Base-by-base conservation (phyloP, 2,329 filamentous ascomycete genomes). In the Colletotrichum chlorophyti region DNA sequence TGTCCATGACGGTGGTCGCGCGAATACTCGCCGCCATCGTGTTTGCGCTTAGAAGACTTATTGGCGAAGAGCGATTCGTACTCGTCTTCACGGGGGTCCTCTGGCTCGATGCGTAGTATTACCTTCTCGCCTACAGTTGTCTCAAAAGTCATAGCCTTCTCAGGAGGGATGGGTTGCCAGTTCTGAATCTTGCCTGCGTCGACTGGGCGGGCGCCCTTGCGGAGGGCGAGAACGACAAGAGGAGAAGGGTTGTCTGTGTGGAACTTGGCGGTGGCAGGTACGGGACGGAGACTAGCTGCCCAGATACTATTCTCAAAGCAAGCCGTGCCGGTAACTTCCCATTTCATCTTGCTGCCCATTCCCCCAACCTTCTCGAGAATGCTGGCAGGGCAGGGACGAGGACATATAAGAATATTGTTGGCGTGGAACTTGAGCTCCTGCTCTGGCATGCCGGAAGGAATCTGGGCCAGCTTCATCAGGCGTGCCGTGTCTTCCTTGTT, bases 321-420 rank as follows among this genome's bases (percentile, higher is more conserved):
- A 1, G 87, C 92, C 6, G 89, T 86, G 32, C 88, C 91, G 0
- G 87, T 90, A 5, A 97, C 88, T 71, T 91, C 86, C 92, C 94
- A 99, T 35, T 79, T 86, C 74, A 96, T 83, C 73, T 89, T 94
- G 66, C 85, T 87, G 29, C 93, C 92, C 68, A 97, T 86, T 24
- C 94, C 94, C 37, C 95, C 95, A 10, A 95, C 89, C 72, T 92
- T 95, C 49, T 90, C 84, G 27, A 97, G 77, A 19, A 96, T 88
- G 63, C 82, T 84, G 47, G 83, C 80, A 3, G 90, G 86, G 46
- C 90, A 91, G 0, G 90, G 87, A 10, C 90, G 87, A 1, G 92
- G 89, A 32, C 89, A 90, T 69, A 99, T 98, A 67, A 97, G 83
- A 65, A 99, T 93, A 73, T 89, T 94, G 74, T 96, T 97, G 41